phyloP scores from a whole-genome alignment of 2,329 filamentous ascomycete species.

The Xylariales sp. region DNA sequence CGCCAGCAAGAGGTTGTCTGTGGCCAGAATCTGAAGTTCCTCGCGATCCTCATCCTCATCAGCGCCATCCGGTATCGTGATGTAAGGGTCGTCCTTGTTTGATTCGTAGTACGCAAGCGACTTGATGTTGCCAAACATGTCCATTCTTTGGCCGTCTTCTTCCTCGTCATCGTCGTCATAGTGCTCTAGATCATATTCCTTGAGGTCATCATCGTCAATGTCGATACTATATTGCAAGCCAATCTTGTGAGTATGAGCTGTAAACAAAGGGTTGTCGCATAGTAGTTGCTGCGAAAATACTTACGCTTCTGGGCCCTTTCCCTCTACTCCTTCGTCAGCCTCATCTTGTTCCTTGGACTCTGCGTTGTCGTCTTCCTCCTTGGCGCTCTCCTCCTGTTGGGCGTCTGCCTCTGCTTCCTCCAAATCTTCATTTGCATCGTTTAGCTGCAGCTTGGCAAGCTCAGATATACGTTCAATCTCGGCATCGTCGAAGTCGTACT shows the following conservation, averaged over 20 bases:
- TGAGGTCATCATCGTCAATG: constrained; percentile 78
- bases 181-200: constrained; percentile 93
- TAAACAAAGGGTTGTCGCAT: too few relatives aligned
- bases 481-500: constrained; percentile 70
- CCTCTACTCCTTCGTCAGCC: constrained; percentile 18
- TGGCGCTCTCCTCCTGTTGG: too few relatives aligned
- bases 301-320: constrained; percentile 25
- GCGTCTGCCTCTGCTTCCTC: too few relatives aligned
- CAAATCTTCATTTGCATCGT: constrained; percentile 86
- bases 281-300: background rate
- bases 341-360: constrained; percentile 23
- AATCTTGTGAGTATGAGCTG: background rate
- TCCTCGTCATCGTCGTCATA: constrained; percentile 78
- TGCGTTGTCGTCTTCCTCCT: too few relatives aligned
- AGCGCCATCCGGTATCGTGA: constrained; percentile 71
- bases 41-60: constrained; percentile 85
- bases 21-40: constrained; percentile 87
- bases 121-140: constrained; percentile 94
- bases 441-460: constrained; percentile 73
- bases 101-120: constrained; percentile 90
- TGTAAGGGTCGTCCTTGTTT: constrained; percentile 94
- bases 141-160: constrained; percentile 69
- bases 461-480: constrained; percentile 73
- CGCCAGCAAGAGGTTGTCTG: constrained; percentile 87
- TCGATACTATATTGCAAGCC: constrained; percentile 31